Evolutionary conservation across 805 yeast species (phyloP), one percentile per base, ranked within the genome.

Genomic region (Hanseniaspora jakobsenii): DNA sequence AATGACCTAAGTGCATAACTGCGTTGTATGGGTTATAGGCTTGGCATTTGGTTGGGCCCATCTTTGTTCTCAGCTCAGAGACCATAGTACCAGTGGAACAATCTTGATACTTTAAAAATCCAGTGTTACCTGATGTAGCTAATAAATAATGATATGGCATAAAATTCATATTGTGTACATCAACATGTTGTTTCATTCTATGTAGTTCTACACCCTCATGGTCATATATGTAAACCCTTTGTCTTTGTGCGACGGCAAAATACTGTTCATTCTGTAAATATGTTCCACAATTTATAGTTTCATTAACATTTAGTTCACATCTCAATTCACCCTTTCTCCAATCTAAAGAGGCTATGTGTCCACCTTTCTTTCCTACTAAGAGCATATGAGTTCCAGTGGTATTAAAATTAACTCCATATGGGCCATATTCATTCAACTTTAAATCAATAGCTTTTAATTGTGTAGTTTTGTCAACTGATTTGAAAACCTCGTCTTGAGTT

Each of bases 181-280:
- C 97, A 23, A 85, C 69, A 60, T 91, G 98, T 57, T 83, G 91
- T 55, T 81, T 82, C 62, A 91, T 69, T 55, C 93, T 75, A 63
- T 91, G 99, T 48, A 91, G 65, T 68, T 91, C 99, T 44, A 80
- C 71, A 23, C 99, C 99, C 50, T 78, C 75, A 52, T 79, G 78
- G 62, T 91, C 95, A 61, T 91, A 91, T 29, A 91, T 82, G 59
- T 80, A 91, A 0, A 91, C 82, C 62, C 89, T 84, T 60, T 85
- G 87, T 64, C 86, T 87, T 64, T 91, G 99, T 2, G 99, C 97
- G 14, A 79, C 95, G 0, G 99, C 99, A 65, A 84, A 86, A 62
- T 69, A 86, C 62, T 86, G 95, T 57, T 87, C 93, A 57, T 81
- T 86, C 56, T 89, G 96, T 50, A 91, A 67, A 63, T 81, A 86